phyloP scores from a whole-genome alignment of 2,329 filamentous ascomycete species.

The Huntiella bhutanensis region DNA sequence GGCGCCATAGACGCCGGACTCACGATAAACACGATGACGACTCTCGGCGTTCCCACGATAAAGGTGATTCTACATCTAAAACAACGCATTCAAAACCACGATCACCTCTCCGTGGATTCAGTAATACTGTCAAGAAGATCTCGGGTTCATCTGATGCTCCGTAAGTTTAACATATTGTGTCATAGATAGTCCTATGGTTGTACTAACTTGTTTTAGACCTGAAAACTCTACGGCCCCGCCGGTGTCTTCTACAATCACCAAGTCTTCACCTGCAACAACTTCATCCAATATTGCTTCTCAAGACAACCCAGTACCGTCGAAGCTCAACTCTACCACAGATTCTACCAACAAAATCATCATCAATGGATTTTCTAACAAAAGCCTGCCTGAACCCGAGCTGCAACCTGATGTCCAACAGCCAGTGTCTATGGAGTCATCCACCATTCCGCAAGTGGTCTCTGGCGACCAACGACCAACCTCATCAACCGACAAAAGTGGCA shows the following conservation, averaged over 20 bases:
- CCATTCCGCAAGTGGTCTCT: too few species aligned
- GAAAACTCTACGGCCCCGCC: background rate
- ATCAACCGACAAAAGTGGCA: too few species aligned
- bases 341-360: too few species aligned
- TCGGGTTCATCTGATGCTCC: background rate
- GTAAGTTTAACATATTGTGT: background rate
- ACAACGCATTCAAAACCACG: constrained; percentile 16
- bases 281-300: background rate
- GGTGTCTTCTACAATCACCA: background rate
- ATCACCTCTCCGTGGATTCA: constrained; percentile 20
- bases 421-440: too few species aligned
- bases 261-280: background rate
- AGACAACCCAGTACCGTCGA: background rate
- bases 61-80: constrained; percentile 12
- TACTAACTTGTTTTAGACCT: background rate
- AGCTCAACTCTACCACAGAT: too few species aligned
- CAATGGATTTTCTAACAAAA: too few species aligned
- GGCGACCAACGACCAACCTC: too few species aligned
- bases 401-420: too few species aligned
- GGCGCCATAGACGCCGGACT: constrained; percentile 8
- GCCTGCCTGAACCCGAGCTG: too few species aligned
- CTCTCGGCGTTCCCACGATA: constrained; percentile 7
- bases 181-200: background rate
- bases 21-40: too few species aligned
- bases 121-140: constrained; percentile 14